Base-by-base conservation (phyloP, 176 grass and related monocot genomes). In the Carex parvula region DNA sequence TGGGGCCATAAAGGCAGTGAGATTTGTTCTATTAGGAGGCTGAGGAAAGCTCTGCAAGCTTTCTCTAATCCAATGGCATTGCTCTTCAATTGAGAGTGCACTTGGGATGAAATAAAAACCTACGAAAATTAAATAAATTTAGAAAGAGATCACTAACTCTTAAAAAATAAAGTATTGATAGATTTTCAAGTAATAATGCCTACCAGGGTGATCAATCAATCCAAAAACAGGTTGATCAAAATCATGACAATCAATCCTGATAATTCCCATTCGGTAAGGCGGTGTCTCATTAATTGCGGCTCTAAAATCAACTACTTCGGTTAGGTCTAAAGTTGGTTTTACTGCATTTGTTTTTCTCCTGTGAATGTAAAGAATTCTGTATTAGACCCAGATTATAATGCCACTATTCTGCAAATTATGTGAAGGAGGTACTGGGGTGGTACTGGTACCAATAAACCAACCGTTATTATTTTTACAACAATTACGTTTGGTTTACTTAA, bases 21-120 rank as follows among this genome's bases (percentile, higher is more conserved):
- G 83, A 84, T 89, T 97, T 48, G 94, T 97, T 85, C 90, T 92
- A 71, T 94, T 97, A 80, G 94, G 94, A 58, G 94, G 94, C 53
- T 97, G 92, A 29, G 92, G 94, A 81, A 97, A 97, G 70, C 84
- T 88, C 58, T 79, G 81, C 75, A 97, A 89, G 85, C 94, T 97
- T 77, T 94, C 88, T 75, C 90, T 89, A 42, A 97, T 88, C 94
- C 92, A 94, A 78, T 85, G 85, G 81, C 92, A 94, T 58, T 97
- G 94, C 80, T 97, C 87, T 52, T 84, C 90, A 14, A 64, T 79
- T 29, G 92, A 84, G 39, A 97, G 82, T 80, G 88, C 92, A 79
- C 64, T 82, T 42, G 94, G 92, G 55, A 97, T 94, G 79, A 97
- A 94, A 87, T 92, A 94, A 81, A 94, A 97, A 60, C 94, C 94